Evolutionary conservation across 768 basidiomycete species (phyloP).

Genomic region (Roridomyces roridus): DNA sequence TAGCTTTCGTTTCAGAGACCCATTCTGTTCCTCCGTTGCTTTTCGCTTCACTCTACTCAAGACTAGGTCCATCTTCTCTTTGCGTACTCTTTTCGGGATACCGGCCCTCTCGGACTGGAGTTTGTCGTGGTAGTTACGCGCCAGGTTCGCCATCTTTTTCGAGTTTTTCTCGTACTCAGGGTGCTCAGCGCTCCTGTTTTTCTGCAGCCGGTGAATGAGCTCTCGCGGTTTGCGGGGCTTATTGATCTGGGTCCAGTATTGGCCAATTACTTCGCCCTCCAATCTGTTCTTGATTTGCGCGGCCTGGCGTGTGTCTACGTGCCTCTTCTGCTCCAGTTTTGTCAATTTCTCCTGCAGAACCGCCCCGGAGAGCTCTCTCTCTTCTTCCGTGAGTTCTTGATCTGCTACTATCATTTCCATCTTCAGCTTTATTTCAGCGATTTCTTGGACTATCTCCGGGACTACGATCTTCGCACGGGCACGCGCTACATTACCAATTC

Average conservation of each 20-base stretch:
- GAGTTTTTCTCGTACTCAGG: slow-evolving; percentile 7
- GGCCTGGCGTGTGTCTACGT: not conserved
- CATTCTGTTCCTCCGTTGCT: not conserved
- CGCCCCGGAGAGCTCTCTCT: not conserved
- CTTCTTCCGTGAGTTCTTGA: not conserved
- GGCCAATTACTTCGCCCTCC: not conserved
- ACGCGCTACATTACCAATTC: not conserved
- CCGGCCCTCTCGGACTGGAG: not conserved
- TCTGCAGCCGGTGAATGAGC: not conserved
- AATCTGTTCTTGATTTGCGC: not conserved
- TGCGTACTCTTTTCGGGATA: not conserved
- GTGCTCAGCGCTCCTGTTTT: not conserved
- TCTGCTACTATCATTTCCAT: not conserved
- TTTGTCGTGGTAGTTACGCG: slow-evolving; percentile 6
- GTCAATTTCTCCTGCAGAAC: not conserved
- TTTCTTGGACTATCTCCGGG: not conserved
- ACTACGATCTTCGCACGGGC: slow-evolving; percentile 5
- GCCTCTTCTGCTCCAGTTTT: not conserved
- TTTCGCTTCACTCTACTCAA: not conserved
- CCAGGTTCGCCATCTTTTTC: not conserved
- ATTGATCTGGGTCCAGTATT: not conserved
- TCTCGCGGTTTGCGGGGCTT: not conserved
- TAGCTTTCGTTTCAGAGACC: not conserved
- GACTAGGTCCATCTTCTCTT: not conserved
- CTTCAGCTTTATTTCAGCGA: not conserved